These are phyloP conservation scores for Solanum clarkiae DNA, from an alignment of 257 asterid genomes.

Conservation along the genomic window DNA sequence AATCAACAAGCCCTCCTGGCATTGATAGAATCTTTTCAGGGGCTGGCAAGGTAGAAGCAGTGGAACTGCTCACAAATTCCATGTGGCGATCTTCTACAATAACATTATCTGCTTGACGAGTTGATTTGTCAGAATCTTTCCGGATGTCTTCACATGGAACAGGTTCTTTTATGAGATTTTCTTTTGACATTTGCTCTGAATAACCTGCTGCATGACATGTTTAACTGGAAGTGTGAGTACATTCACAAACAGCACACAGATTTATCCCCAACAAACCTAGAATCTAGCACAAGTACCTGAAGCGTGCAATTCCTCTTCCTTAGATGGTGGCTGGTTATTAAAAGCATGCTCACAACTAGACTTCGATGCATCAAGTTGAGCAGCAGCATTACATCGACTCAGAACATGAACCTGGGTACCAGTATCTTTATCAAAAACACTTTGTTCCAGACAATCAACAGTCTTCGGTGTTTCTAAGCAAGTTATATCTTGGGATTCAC, in stretches of 20 bases:
- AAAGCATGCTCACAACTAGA: conserved; percentile 15
- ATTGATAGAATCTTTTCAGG: conserved; percentile 67
- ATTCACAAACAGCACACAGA: not conserved
- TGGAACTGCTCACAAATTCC: conserved; percentile 18
- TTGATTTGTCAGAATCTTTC: conserved; percentile 13
- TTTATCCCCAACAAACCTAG: conserved; percentile 36
- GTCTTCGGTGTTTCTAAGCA: conserved; percentile 14
- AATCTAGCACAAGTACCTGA: conserved; percentile 7
- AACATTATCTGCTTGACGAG: conserved; percentile 16
- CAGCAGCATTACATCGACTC: conserved; percentile 54
- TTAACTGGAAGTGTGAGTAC: conserved; percentile 22
- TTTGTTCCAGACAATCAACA: conserved; percentile 14
- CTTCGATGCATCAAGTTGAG: conserved; percentile 18
- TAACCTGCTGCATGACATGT: conserved; percentile 10
- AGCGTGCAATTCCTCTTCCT: conserved; percentile 15
- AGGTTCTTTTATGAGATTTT: conserved; percentile 22
- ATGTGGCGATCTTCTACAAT: conserved; percentile 12
- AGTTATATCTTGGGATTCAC: conserved; percentile 22
- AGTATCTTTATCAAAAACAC: conserved; percentile 20
- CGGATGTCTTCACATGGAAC: conserved; percentile 15
- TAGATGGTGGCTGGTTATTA: conserved; percentile 26
- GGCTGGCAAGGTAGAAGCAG: conserved; percentile 38
- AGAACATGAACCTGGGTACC: conserved; percentile 22
- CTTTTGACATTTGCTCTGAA: conserved; percentile 20
- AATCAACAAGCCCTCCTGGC: conserved; percentile 32